A percentile compares a stretch with the other conserved stretches of the same genome.
Conservation (phyloP, 306 rosid genomes). For the Corylus heterophylla region DNA sequence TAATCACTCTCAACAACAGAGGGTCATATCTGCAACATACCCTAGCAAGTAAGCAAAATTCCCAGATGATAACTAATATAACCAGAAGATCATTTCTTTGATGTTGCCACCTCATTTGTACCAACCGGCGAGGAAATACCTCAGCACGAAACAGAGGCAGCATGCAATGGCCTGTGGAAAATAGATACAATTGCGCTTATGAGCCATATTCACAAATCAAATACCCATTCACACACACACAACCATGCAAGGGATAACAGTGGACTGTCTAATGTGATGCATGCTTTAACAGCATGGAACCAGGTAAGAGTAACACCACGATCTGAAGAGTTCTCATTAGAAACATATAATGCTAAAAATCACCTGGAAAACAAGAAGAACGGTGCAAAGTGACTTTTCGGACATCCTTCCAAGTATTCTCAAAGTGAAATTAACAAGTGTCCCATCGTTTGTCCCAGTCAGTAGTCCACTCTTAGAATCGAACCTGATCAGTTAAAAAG, state of each 20-base stretch:
- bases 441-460: conserved; percentile 98
- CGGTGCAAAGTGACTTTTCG: conserved; percentile 74
- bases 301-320: not conserved
- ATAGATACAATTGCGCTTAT: not conserved
- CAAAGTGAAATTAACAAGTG: conserved; percentile 87
- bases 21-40: not conserved
- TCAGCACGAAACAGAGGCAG: conserved; percentile 80
- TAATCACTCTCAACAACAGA: not conserved
- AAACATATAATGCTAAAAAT: not conserved
- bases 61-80: not conserved
- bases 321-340: not conserved
- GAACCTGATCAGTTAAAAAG: conserved; percentile 51
- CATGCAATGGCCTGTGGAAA: conserved; percentile 70
- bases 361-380: conserved; percentile 96
- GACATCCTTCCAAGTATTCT: conserved; percentile 73
- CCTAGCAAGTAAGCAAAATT: not conserved
- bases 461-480: conserved; percentile 81
- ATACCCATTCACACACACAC: not conserved
- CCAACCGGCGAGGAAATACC: conserved; percentile 93
- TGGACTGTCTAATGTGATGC: not conserved
- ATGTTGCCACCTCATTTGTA: conserved; percentile 60
- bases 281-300: not conserved
- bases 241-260: too few species aligned
- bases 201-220: not conserved
- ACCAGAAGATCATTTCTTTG: not conserved